Evolutionary conservation across 2,329 filamentous ascomycete genomes (phyloP).

Genomic region (Xylariaceae sp.): DNA sequence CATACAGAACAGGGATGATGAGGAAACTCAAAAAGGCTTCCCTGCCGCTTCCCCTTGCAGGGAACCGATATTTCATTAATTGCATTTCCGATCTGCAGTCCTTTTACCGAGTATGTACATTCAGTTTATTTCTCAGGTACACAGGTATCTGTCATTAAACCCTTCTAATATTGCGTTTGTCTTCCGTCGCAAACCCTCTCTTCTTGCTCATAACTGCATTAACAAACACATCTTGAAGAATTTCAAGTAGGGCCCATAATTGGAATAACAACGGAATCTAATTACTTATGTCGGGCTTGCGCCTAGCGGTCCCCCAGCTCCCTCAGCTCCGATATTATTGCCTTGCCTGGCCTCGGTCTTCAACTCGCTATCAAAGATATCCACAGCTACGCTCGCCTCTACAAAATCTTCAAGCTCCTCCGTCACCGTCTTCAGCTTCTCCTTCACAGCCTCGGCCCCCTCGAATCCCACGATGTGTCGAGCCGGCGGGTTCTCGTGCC

Average conservation of each 20-base stretch:
- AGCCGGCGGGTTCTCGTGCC: slow-evolving; percentile 92
- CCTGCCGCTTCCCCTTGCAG: not conserved
- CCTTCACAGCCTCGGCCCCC: slow-evolving; percentile 84
- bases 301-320: slow-evolving; percentile 14
- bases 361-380: slow-evolving; percentile 66
- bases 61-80: not conserved
- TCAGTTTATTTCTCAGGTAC: not conserved
- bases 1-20: slow-evolving; percentile 16
- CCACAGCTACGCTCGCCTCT: slow-evolving; percentile 82
- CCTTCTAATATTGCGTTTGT: too few species aligned
- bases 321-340: slow-evolving; percentile 32
- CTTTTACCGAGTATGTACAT: not conserved
- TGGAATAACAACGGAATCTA: not conserved
- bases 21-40: not conserved
- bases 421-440: slow-evolving; percentile 94
- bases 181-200: not conserved
- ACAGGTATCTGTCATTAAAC: too few species aligned
- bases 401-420: slow-evolving; percentile 97
- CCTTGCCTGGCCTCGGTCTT: slow-evolving; percentile 53
- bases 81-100: not conserved
- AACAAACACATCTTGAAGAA: too few species aligned
- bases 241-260: too few species aligned
- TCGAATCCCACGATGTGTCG: slow-evolving; percentile 93
- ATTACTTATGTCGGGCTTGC: slow-evolving; percentile 5
- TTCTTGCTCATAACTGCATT: not conserved